Conservation (phyloP, 768 basidiomycete species). For the Cyclocybe aegerita region DNA sequence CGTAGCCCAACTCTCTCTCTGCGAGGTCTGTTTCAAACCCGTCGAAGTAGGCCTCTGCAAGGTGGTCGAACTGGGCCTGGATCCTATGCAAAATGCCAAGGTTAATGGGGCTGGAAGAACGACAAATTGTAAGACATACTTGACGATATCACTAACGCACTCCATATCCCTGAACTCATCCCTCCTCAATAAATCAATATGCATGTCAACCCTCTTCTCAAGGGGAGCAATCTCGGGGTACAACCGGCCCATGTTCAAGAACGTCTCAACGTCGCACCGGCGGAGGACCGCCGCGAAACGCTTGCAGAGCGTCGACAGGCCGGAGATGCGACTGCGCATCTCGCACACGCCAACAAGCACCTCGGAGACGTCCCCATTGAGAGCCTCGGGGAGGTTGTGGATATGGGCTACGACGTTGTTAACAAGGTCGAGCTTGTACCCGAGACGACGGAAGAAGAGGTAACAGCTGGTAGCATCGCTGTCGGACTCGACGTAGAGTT, state of each 20-base stretch:
- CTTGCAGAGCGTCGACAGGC: slow-evolving; percentile 81
- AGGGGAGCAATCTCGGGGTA: slow-evolving; percentile 83
- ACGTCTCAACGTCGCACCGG: slow-evolving; percentile 80
- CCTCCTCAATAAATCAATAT: slow-evolving; percentile 77
- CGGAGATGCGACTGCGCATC: slow-evolving; percentile 84
- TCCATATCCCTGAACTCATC: slow-evolving; percentile 95
- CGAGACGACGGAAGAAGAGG: slow-evolving; percentile 90
- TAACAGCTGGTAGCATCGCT: slow-evolving; percentile 86
- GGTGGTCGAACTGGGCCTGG: slow-evolving; percentile 90
- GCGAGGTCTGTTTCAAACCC: slow-evolving; percentile 85
- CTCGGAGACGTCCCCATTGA: slow-evolving; percentile 82
- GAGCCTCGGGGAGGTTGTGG: slow-evolving; percentile 81
- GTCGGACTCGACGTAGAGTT: slow-evolving; percentile 87
- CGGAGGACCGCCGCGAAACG: slow-evolving; percentile 86
- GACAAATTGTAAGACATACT: slow-evolving; percentile 48
- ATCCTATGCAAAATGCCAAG: slow-evolving; percentile 50
- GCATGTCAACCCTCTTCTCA: slow-evolving; percentile 91
- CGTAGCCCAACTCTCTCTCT: slow-evolving; percentile 85
- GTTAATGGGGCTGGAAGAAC: not conserved
- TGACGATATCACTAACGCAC: slow-evolving; percentile 86
- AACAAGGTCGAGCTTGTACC: slow-evolving; percentile 84
- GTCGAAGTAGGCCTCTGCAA: slow-evolving; percentile 84
- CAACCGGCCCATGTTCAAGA: slow-evolving; percentile 81
- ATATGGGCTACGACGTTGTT: slow-evolving; percentile 78
- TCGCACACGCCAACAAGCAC: slow-evolving; percentile 93